A percentile compares a stretch with the other conserved stretches of the same genome.
Evolutionary conservation across 768 basidiomycete genomes (phyloP).

Genomic region (Coprinopsis cinerea): DNA sequence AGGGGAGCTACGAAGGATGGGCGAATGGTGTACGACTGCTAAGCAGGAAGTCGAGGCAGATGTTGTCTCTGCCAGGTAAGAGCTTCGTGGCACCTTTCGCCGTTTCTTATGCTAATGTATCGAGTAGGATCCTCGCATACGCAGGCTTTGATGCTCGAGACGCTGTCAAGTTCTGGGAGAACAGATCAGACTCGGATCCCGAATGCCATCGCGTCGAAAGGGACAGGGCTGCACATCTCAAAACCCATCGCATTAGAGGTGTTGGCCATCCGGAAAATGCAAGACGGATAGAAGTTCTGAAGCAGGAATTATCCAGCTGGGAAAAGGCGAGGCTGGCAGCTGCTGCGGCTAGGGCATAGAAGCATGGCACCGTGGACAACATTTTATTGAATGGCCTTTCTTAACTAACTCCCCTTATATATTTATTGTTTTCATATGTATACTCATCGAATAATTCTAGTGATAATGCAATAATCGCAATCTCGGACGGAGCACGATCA

Average conservation of each 20-base stretch:
- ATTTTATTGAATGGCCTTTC: not conserved
- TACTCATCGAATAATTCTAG: not conserved
- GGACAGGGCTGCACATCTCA: conserved; percentile 6
- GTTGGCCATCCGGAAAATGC: conserved; percentile 64
- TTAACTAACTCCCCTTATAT: not conserved
- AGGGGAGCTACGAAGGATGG: conserved; percentile 65
- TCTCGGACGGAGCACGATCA: not conserved
- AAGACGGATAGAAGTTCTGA: conserved; percentile 53
- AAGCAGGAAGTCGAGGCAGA: conserved; percentile 93
- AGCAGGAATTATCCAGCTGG: conserved; percentile 70
- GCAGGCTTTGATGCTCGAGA: conserved; percentile 85
- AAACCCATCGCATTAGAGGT: conserved; percentile 38
- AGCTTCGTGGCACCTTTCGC: conserved; percentile 2
- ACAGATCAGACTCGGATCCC: conserved; percentile 35
- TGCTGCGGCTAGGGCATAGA: not conserved
- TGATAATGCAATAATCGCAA: not conserved
- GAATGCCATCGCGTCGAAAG: conserved; percentile 38
- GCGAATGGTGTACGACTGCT: conserved; percentile 71
- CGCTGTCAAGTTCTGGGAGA: conserved; percentile 82
- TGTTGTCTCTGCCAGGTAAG: conserved; percentile 75
- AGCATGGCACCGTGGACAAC: not conserved
- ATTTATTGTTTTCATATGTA: not conserved
- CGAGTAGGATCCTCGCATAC: conserved; percentile 75
- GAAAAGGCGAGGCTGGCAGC: conserved; percentile 41
- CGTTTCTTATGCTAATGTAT: conserved; percentile 5